These are phyloP conservation scores for Globisporangium viniferum DNA, from an alignment of 352 stramenopile species.

Conservation along the genomic window DNA sequence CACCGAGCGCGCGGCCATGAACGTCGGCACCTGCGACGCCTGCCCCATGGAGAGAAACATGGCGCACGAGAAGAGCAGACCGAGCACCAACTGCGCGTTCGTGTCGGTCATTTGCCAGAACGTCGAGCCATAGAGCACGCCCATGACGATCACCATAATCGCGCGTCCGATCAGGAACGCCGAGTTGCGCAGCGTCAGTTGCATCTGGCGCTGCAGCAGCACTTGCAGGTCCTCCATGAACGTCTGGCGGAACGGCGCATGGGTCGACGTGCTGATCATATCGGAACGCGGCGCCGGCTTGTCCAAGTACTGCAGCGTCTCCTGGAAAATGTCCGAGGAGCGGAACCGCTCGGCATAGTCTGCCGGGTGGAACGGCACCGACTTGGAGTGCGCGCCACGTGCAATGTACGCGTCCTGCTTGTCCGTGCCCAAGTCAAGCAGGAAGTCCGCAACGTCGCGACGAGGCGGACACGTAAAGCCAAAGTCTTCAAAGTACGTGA, in stretches of 20 bases:
- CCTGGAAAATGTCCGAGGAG: constrained; percentile 46
- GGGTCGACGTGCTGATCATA: constrained; percentile 4
- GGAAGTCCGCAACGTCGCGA: constrained; percentile 52
- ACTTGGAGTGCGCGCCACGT: neutral
- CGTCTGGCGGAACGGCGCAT: constrained; percentile 38
- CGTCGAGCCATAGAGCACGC: constrained; percentile 54
- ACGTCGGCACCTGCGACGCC: constrained; percentile 73
- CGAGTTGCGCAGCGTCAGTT: constrained; percentile 57
- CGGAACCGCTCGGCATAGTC: constrained; percentile 58
- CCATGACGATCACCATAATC: constrained; percentile 66
- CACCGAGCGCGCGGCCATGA: constrained; percentile 66
- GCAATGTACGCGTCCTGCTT: constrained; percentile 48
- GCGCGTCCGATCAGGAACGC: constrained; percentile 40
- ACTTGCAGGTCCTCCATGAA: constrained; percentile 43
- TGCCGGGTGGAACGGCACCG: constrained; percentile 22
- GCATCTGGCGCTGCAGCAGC: constrained; percentile 59
- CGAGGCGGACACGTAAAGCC: constrained; percentile 42
- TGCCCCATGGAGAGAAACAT: constrained; percentile 86
- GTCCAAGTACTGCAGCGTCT: constrained; percentile 39
- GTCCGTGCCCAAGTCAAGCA: constrained; percentile 51
- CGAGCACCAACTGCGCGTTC: constrained; percentile 65
- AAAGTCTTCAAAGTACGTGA: constrained; percentile 48
- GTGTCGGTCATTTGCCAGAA: constrained; percentile 62
- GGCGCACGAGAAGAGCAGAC: constrained; percentile 84
- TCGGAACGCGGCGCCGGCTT: constrained; percentile 13